Base-by-base conservation (phyloP, 2,329 filamentous ascomycete genomes). In the Fusarium pseudoanthophilum region DNA sequence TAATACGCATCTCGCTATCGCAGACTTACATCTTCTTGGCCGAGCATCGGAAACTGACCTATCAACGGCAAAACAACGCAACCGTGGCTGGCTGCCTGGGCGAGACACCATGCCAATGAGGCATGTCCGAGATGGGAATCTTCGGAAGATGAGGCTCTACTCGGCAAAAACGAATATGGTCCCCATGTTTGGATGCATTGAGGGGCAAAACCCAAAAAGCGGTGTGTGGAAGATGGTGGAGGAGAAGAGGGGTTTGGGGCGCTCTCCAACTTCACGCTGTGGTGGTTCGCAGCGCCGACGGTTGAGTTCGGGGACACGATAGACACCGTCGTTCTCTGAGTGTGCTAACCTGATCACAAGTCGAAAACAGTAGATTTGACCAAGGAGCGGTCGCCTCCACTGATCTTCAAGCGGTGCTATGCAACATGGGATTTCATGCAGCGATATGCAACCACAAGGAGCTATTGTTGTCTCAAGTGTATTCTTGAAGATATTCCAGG, bases 341-440 rank as follows among this genome's bases (percentile, higher is more conserved):
- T 55, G 55, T 61, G 46, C 15, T 20, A 18, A 36, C 26, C 67
- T 61, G 30, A 66, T 46, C 55, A 71, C 55, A 64, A 45, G 36
- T 39, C 34, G 48, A 51, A 39, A 51, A 51, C 46, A 42, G 62
- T 40, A 59, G 58, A 32, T 51, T 52, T 56, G 39, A 40, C 52
- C 40, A 74, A 74, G 57, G 49, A 62, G 61, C 53, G 48, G 67
- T 59, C 66, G 48, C 46, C 34, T 60, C 53, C 26, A 61, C 60
- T 53, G 70, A 77, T 76, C 74, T 74, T 60, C 66, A 59, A 64
- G 65, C 64, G 69, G 71, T 69, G 69, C 55, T 69, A 78, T 77
- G 74, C 74, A 77, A 51, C 72, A 70, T 71, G 59, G 68, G 64
- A 76, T 77, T 77, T 75, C 73, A 69, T 77, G 76, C 76, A 78